Conservation (phyloP, 2,329 filamentous ascomycete species). For the Colletotrichum spaethianum region DNA sequence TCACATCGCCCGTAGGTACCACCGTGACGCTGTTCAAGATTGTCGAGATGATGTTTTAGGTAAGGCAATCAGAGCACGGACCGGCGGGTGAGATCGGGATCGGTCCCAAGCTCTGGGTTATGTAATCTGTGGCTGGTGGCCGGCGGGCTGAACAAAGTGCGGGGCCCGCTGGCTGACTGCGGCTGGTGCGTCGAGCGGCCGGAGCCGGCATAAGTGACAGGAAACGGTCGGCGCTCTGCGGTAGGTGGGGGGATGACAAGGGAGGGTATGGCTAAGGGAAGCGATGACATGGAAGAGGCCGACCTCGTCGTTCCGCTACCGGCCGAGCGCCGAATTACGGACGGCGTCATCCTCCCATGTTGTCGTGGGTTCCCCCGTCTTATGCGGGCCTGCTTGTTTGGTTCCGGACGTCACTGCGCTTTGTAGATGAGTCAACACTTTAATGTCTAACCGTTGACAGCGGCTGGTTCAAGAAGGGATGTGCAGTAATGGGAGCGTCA, state of each 20-base stretch:
- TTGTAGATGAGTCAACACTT: neutral
- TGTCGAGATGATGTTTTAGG: too few species aligned
- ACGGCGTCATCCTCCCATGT: neutral
- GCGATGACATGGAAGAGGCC: neutral
- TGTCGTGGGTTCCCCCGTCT: neutral
- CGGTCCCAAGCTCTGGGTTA: neutral
- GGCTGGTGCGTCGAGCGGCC: neutral
- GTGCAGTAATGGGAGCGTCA: neutral
- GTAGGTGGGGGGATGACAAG: neutral
- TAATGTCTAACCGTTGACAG: neutral
- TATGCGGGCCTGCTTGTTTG: neutral
- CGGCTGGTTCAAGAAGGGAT: neutral
- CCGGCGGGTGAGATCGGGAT: neutral
- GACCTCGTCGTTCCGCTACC: neutral
- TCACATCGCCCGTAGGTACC: neutral
- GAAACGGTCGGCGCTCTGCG: conserved; percentile 1
- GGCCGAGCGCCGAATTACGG: neutral
- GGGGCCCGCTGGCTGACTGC: neutral
- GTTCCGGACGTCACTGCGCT: neutral
- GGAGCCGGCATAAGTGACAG: neutral
- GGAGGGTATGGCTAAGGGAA: too few species aligned
- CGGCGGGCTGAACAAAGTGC: neutral
- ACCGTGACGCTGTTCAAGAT: too few species aligned
- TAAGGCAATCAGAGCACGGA: neutral
- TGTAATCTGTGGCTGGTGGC: neutral